phyloP scores from a whole-genome alignment of 2,329 filamentous ascomycete genomes.

The Colletotrichum coccodes region DNA sequence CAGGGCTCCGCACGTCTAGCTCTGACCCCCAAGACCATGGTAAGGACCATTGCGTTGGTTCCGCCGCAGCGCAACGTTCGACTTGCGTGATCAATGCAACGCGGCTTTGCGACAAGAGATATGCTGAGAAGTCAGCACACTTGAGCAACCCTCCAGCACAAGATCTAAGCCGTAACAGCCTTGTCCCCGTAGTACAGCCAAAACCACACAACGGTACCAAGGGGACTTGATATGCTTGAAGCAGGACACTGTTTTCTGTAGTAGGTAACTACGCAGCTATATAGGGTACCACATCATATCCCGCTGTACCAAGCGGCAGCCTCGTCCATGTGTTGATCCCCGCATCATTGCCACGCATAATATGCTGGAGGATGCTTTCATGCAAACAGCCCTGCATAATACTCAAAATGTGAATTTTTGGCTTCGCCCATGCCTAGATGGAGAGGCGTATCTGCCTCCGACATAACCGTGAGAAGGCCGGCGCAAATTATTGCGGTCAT shows the following conservation, averaged over 20 bases:
- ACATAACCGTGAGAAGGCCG: neutral
- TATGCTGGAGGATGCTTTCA: neutral
- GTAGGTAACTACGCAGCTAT: neutral
- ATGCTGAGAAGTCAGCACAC: too few relatives aligned
- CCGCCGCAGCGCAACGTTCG: too few relatives aligned
- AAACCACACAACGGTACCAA: neutral
- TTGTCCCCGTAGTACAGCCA: neutral
- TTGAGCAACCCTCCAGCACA: neutral
- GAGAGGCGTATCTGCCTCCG: neutral
- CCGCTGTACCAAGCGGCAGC: neutral
- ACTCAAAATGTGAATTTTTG: neutral
- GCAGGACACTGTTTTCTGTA: neutral
- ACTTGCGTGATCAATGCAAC: too few relatives aligned
- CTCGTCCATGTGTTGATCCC: neutral
- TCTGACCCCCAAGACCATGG: neutral
- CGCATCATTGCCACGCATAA: neutral
- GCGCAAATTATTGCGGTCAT: neutral
- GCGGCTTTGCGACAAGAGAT: too few relatives aligned
- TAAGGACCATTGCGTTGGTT: neutral
- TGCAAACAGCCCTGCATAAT: neutral
- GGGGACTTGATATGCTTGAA: neutral
- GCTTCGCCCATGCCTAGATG: neutral
- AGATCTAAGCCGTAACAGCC: neutral
- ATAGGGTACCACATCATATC: neutral
- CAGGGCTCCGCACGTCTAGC: neutral